These are phyloP conservation scores for Berberis vulgaris DNA, from an alignment of 164 flowering plant genomes.

Conservation along the genomic window DNA sequence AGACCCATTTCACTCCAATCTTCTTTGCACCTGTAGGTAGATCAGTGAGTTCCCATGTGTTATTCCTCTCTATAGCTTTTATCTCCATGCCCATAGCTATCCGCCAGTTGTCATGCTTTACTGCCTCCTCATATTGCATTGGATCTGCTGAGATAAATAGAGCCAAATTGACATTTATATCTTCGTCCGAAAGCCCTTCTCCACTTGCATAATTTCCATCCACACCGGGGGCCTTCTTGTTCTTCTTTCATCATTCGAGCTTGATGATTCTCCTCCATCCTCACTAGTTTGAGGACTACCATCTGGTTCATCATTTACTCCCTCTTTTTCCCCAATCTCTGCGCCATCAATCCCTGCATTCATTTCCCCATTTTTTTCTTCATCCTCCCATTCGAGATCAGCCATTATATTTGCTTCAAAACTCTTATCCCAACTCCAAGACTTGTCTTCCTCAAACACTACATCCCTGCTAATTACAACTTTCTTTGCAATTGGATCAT, in stretches of 20 bases:
- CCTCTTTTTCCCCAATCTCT: background rate
- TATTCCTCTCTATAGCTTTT: background rate
- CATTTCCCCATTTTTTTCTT: background rate
- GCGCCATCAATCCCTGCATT: background rate
- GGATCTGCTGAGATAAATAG: background rate
- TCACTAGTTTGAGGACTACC: background rate
- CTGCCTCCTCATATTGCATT: background rate
- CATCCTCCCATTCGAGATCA: background rate
- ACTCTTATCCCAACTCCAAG: background rate
- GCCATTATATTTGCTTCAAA: background rate
- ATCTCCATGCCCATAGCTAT: background rate
- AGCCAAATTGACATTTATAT: too few relatives aligned
- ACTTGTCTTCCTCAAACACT: background rate
- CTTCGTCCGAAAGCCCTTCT: too few relatives aligned
- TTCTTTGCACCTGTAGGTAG: background rate
- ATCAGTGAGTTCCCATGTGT: background rate
- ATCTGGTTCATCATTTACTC: background rate
- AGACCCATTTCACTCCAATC: too few relatives aligned
- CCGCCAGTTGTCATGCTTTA: background rate
- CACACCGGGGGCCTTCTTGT: background rate
- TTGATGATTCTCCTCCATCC: background rate
- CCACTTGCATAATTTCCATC: too few relatives aligned
- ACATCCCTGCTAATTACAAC: background rate
- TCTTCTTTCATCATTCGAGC: too few relatives aligned
- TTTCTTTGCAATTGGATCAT: background rate